Conservation (phyloP, 139 green algal genomes). For the Chlamydomonas urium region DNA sequence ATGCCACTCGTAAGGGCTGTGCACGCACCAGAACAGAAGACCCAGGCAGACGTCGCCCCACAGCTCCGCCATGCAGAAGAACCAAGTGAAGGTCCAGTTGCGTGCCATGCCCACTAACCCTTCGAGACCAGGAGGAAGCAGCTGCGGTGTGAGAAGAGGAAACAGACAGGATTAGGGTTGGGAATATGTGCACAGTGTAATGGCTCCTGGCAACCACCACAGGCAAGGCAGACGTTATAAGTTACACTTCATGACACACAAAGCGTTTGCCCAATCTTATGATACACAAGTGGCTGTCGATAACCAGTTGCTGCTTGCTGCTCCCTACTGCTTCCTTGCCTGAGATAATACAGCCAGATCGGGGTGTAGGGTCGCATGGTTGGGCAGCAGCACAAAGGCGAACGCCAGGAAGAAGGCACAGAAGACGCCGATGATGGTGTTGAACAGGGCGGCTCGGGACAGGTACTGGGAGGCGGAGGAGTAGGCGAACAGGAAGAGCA, state of each 20-base stretch:
- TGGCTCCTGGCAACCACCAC: too few species aligned
- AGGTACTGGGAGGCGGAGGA: slow-evolving; percentile 60
- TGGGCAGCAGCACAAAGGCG: slow-evolving; percentile 73
- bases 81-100: slow-evolving; percentile 94
- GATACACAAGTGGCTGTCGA: too few species aligned
- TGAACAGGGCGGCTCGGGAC: slow-evolving; percentile 66
- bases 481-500: slow-evolving; percentile 81
- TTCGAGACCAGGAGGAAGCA: neutral
- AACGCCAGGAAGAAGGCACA: slow-evolving; percentile 81
- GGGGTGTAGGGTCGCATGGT: slow-evolving; percentile 71
- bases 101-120: slow-evolving; percentile 7
- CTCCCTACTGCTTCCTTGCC: too few species aligned
- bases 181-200: too few species aligned
- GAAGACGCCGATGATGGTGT: slow-evolving; percentile 78
- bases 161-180: too few species aligned
- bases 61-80: slow-evolving; percentile 81
- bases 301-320: too few species aligned
- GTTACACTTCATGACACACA: too few species aligned
- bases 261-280: too few species aligned
- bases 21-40: slow-evolving; percentile 85
- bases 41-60: slow-evolving; percentile 87
- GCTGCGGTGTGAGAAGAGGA: neutral
- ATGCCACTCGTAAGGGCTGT: too few species aligned
- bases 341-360: neutral
- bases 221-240: too few species aligned